Evolutionary conservation across 2,329 filamentous ascomycete species (phyloP).

Genomic region (Microthyrium microscopicum): DNA sequence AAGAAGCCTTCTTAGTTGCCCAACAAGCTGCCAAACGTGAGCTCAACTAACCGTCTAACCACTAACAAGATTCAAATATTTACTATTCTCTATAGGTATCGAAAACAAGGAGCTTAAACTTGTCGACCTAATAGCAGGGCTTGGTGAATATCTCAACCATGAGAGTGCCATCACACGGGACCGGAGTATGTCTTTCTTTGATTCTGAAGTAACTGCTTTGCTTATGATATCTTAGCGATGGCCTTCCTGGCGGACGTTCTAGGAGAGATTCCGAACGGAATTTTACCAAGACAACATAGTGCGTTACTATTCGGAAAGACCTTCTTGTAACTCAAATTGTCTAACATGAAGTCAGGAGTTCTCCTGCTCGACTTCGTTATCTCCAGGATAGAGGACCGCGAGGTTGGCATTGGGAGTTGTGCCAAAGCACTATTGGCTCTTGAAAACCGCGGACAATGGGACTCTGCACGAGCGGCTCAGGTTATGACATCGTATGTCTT

Average conservation of each 20-base stretch:
- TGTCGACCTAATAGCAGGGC: conserved; percentile 43
- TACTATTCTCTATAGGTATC: conserved; percentile 29
- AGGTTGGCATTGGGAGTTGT: conserved; percentile 36
- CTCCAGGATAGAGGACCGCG: conserved; percentile 43
- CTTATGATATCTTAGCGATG: conserved; percentile 20
- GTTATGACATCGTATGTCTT: conserved; percentile 33
- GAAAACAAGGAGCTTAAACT: conserved; percentile 43
- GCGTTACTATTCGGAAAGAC: conserved; percentile 11
- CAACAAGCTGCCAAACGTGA: conserved; percentile 7
- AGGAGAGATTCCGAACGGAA: conserved; percentile 32
- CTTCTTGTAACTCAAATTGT: neutral
- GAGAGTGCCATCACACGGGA: conserved; percentile 42
- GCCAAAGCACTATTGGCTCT: conserved; percentile 41
- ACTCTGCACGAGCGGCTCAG: conserved; percentile 35
- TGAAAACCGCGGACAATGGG: conserved; percentile 43
- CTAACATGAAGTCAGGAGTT: conserved; percentile 23
- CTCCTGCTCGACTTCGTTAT: conserved; percentile 47
- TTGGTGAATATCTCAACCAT: conserved; percentile 51
- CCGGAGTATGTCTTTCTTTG: conserved; percentile 31
- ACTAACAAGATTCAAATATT: conserved; percentile 3
- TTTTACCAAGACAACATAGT: conserved; percentile 43
- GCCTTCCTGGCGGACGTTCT: conserved; percentile 35
- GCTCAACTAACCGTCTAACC: neutral
- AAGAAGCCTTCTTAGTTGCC: conserved; percentile 27
- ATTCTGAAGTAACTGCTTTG: neutral